Percentiles rank a stretch among this genome's conserved stretches.
phyloP scores from a whole-genome alignment of 1,284 basidiomycete species.

The Irpex rosettiformis region DNA sequence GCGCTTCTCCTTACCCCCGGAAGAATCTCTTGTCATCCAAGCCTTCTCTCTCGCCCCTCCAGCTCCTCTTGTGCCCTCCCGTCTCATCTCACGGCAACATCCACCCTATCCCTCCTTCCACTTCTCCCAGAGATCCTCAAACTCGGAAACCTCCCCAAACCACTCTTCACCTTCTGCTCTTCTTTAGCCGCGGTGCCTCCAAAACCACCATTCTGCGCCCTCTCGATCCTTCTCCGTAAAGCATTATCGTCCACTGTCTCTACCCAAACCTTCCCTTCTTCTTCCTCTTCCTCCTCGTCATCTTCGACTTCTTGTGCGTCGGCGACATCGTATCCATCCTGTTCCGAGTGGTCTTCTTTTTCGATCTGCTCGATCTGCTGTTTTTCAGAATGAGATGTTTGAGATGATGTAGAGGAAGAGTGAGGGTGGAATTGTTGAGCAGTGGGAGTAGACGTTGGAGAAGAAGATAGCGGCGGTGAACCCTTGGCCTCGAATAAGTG shows the following conservation, averaged over 20 bases:
- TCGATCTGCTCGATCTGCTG: no score
- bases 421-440: no score
- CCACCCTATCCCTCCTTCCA: not conserved
- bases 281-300: constrained; percentile 7
- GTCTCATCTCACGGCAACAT: no score
- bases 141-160: not conserved
- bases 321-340: not conserved
- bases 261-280: constrained; percentile 17
- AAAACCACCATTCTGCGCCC: not conserved
- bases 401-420: no score
- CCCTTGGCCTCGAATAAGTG: constrained; percentile 3
- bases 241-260: constrained; percentile 14
- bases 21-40: no score
- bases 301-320: not conserved
- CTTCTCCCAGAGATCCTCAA: no score
- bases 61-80: no score
- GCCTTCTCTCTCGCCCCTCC: no score
- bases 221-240: not conserved
- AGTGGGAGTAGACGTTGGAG: no score
- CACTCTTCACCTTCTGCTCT: not conserved
- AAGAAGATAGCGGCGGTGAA: no score
- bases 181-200: not conserved
- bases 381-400: no score
- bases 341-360: not conserved
- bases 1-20: no score